A percentile compares a stretch with the other conserved stretches of the same genome.
Evolutionary conservation across 805 yeast species (phyloP).

Genomic region (Kazachstania psychrophila): DNA sequence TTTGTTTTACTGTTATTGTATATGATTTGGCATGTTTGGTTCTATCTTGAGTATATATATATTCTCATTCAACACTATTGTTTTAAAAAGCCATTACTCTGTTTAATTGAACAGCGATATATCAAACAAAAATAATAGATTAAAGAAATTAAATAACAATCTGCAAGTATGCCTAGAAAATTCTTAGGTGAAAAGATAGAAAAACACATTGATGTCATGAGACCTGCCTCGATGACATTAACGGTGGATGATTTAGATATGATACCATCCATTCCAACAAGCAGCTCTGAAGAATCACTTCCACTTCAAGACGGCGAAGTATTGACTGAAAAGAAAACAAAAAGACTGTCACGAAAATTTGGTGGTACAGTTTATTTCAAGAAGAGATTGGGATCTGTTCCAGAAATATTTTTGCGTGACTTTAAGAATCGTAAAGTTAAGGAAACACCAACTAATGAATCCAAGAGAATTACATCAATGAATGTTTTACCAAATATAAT

Average conservation of each 20-base stretch:
- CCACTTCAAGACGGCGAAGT: neutral
- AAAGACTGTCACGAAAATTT: conserved; percentile 15
- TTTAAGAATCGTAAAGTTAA: conserved; percentile 7
- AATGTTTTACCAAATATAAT: neutral
- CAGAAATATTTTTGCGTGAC: conserved; percentile 24
- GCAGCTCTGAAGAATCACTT: conserved; percentile 2
- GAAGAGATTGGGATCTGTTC: conserved; percentile 26
- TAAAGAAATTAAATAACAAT: neutral
- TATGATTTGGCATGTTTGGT: too few species aligned
- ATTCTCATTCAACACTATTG: too few species aligned
- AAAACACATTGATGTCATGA: conserved; percentile 19
- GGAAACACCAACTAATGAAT: neutral
- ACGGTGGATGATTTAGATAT: conserved; percentile 21
- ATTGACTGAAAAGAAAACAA: conserved; percentile 2
- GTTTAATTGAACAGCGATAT: neutral
- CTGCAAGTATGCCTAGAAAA: conserved; percentile 21
- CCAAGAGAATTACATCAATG: neutral
- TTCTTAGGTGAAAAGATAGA: conserved; percentile 25
- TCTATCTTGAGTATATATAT: too few species aligned
- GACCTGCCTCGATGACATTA: conserved; percentile 27
- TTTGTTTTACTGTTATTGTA: too few species aligned
- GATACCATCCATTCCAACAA: conserved; percentile 16
- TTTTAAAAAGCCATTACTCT: neutral
- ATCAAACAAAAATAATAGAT: neutral
- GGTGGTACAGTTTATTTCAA: conserved; percentile 25